A percentile compares a stretch with the other conserved stretches of the same genome.
Evolutionary conservation across 2,329 filamentous ascomycete species (phyloP).

Genomic region (Aspergillus sp.): DNA sequence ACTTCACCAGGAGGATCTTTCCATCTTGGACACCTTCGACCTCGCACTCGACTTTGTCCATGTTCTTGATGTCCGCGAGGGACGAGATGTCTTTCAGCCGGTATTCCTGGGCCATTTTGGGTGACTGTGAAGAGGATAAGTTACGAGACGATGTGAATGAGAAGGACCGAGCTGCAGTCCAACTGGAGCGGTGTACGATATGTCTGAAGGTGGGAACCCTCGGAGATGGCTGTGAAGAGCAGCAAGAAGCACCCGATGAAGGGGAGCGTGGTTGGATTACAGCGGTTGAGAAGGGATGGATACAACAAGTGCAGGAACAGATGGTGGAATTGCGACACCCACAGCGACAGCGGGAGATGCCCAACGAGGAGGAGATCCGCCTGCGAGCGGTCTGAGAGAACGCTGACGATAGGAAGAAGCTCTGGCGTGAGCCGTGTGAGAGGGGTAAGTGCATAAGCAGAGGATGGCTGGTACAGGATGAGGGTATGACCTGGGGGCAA

Average conservation of each 20-base stretch:
- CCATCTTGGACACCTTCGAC: slow-evolving; percentile 83
- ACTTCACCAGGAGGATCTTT: slow-evolving; percentile 83
- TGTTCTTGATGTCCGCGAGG: slow-evolving; percentile 66
- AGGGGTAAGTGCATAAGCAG: slow-evolving; percentile 17
- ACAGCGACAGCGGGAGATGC: slow-evolving; percentile 17
- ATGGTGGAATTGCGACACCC: slow-evolving; percentile 16
- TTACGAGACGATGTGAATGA: slow-evolving; percentile 7
- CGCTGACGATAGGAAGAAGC: slow-evolving; percentile 10
- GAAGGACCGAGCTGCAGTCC: slow-evolving; percentile 4
- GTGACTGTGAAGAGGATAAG: neutral
- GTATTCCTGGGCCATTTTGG: slow-evolving; percentile 38
- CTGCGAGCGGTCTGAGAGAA: neutral
- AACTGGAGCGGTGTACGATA: neutral
- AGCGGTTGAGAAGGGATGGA: slow-evolving; percentile 15
- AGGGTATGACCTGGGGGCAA: neutral
- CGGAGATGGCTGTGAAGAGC: neutral
- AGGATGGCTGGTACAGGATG: neutral
- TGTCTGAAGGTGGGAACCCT: neutral
- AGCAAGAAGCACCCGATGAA: neutral
- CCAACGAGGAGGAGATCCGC: slow-evolving; percentile 2
- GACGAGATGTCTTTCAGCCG: slow-evolving; percentile 72
- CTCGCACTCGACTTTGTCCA: slow-evolving; percentile 84
- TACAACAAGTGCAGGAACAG: slow-evolving; percentile 24
- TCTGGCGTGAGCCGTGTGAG: slow-evolving; percentile 11
- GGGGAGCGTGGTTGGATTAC: slow-evolving; percentile 1